Conservation (phyloP, 139 green algal species). For the Diplosphaera chodatii region DNA sequence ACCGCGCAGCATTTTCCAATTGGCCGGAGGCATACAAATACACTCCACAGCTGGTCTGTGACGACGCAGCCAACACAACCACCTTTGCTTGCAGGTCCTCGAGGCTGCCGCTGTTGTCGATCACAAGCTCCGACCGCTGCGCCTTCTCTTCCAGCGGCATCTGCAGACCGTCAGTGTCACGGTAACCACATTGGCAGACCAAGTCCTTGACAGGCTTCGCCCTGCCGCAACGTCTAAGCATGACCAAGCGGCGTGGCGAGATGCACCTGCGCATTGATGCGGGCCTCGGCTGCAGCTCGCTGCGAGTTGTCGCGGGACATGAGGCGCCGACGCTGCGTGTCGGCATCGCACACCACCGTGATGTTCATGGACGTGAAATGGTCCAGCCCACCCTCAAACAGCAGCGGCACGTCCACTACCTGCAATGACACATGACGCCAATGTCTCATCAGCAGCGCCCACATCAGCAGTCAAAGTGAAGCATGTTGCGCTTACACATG, state of each 20-base stretch:
- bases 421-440: too few relatives aligned
- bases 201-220: too few relatives aligned
- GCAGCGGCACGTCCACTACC: conserved; percentile 80
- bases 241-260: too few relatives aligned
- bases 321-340: not conserved
- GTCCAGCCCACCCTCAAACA: conserved; percentile 56
- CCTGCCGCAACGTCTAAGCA: too few relatives aligned
- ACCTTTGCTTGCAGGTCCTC: not conserved
- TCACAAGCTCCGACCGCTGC: not conserved
- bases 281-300: not conserved
- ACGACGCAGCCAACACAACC: too few relatives aligned
- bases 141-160: not conserved
- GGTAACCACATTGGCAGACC: too few relatives aligned
- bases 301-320: not conserved
- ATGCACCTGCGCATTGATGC: not conserved
- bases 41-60: too few relatives aligned
- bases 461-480: too few relatives aligned
- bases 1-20: too few relatives aligned
- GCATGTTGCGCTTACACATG: too few relatives aligned
- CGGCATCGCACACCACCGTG: not conserved
- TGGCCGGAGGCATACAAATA: too few relatives aligned
- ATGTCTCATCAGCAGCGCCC: too few relatives aligned
- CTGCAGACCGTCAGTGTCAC: not conserved
- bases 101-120: not conserved
- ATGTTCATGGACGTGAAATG: not conserved